Percentiles rank a stretch among this genome's conserved stretches.
Evolutionary conservation across 2,329 filamentous ascomycete species (phyloP).

Genomic region (Penicillium verrucosum): DNA sequence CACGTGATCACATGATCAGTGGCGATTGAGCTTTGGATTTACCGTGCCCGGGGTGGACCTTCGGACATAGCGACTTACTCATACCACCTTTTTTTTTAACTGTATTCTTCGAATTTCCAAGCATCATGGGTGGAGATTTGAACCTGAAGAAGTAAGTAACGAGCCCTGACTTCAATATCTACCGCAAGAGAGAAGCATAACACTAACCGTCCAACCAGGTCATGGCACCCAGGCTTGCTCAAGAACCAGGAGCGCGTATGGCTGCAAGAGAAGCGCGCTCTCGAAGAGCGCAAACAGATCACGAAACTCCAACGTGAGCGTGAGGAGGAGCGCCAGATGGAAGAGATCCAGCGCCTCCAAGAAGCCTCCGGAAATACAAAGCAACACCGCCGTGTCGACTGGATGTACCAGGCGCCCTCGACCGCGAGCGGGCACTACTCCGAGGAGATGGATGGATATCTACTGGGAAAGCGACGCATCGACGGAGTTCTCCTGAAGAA

Average conservation of each 20-base stretch:
- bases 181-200: not conserved
- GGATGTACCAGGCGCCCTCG: conserved; percentile 94
- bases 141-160: conserved; percentile 73
- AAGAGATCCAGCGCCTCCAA: conserved; percentile 85
- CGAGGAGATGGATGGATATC: conserved; percentile 90
- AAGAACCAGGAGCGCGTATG: conserved; percentile 89
- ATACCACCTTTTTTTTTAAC: not conserved
- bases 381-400: conserved; percentile 80
- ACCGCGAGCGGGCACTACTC: conserved; percentile 65
- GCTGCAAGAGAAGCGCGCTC: conserved; percentile 85
- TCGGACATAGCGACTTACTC: not conserved
- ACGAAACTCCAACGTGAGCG: conserved; percentile 90
- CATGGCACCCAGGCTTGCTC: conserved; percentile 88
- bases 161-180: not conserved
- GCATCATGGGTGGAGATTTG: conserved; percentile 86
- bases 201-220: conserved; percentile 44
- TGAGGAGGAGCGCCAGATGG: conserved; percentile 86
- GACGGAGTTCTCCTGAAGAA: conserved; percentile 76
- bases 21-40: not conserved
- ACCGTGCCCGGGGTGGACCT: not conserved
- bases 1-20: not conserved
- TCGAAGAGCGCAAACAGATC: conserved; percentile 91
- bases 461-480: conserved; percentile 88
- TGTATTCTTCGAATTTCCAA: not conserved
- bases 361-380: conserved; percentile 83